Percentiles rank a stretch among this genome's conserved stretches.
Evolutionary conservation across 768 basidiomycete genomes (phyloP).

Genomic region (Hirschioporus abietinus): DNA sequence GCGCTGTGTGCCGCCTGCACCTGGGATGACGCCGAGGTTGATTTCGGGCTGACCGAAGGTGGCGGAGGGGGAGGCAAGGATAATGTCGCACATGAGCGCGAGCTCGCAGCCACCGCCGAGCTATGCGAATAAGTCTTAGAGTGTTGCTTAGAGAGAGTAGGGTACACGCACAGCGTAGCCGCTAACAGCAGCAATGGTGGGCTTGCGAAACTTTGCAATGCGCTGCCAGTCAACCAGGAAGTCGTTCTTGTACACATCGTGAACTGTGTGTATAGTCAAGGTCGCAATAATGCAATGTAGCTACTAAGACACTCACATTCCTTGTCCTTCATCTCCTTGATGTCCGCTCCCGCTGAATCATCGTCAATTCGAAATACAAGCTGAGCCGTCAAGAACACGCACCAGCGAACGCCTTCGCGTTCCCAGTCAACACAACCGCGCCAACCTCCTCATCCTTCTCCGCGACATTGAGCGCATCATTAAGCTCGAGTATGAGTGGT

Average conservation of each 20-base stretch:
- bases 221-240: slow-evolving; percentile 84
- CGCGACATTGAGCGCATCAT: slow-evolving; percentile 64
- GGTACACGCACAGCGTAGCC: slow-evolving; percentile 77
- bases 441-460: slow-evolving; percentile 69
- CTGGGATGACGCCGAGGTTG: slow-evolving; percentile 91
- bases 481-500: slow-evolving; percentile 77
- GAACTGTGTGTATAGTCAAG: slow-evolving; percentile 38
- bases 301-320: slow-evolving; percentile 50
- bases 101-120: slow-evolving; percentile 97
- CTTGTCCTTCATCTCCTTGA: slow-evolving; percentile 99
- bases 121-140: slow-evolving; percentile 34
- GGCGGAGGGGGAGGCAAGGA: slow-evolving; percentile 85
- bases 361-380: background rate
- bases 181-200: slow-evolving; percentile 93
- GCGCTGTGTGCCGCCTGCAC: slow-evolving; percentile 91
- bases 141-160: background rate
- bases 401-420: slow-evolving; percentile 92
- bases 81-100: slow-evolving; percentile 94
- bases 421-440: slow-evolving; percentile 90
- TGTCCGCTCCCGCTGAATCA: slow-evolving; percentile 84
- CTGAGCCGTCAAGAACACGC: slow-evolving; percentile 18
- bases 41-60: slow-evolving; percentile 97
- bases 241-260: slow-evolving; percentile 82
- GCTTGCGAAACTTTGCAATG: slow-evolving; percentile 74
- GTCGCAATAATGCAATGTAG: background rate